These are phyloP conservation scores for Arachis hypogaea DNA, from an alignment of 306 rosid species.

Conservation along the genomic window DNA sequence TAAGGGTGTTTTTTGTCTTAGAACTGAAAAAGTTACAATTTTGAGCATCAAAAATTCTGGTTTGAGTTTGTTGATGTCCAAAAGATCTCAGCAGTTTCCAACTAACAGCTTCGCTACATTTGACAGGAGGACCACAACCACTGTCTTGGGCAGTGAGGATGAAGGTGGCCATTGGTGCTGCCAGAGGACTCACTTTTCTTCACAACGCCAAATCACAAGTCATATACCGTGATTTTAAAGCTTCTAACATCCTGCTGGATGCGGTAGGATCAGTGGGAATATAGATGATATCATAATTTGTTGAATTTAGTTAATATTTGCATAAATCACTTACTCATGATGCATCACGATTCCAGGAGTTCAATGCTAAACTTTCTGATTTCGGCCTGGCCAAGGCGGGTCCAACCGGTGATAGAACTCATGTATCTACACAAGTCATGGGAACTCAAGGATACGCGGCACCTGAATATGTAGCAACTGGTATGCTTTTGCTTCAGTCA, in stretches of 20 bases:
- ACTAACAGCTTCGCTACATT: slow-evolving; percentile 35
- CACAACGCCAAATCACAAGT: slow-evolving; percentile 91
- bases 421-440: slow-evolving; percentile 92
- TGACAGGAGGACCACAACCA: slow-evolving; percentile 89
- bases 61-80: slow-evolving; percentile 5
- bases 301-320: background rate
- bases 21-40: too few species aligned
- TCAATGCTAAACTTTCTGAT: slow-evolving; percentile 90
- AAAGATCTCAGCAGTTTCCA: background rate
- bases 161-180: slow-evolving; percentile 94
- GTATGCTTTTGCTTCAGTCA: slow-evolving; percentile 46
- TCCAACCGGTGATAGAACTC: slow-evolving; percentile 95
- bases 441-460: slow-evolving; percentile 98
- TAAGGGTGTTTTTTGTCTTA: too few species aligned
- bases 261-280: slow-evolving; percentile 56
- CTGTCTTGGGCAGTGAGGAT: slow-evolving; percentile 86
- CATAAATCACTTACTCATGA: slow-evolving; percentile 6
- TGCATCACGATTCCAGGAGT: slow-evolving; percentile 60
- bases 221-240: slow-evolving; percentile 96
- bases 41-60: background rate
- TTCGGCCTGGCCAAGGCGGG: slow-evolving; percentile 97
- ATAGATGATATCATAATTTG: background rate
- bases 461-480: slow-evolving; percentile 97
- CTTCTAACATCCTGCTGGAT: slow-evolving; percentile 89
- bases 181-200: slow-evolving; percentile 91